These are phyloP conservation scores for Metschnikowia noctiluminum DNA, from an alignment of 805 yeast genomes.

Conservation along the genomic window DNA sequence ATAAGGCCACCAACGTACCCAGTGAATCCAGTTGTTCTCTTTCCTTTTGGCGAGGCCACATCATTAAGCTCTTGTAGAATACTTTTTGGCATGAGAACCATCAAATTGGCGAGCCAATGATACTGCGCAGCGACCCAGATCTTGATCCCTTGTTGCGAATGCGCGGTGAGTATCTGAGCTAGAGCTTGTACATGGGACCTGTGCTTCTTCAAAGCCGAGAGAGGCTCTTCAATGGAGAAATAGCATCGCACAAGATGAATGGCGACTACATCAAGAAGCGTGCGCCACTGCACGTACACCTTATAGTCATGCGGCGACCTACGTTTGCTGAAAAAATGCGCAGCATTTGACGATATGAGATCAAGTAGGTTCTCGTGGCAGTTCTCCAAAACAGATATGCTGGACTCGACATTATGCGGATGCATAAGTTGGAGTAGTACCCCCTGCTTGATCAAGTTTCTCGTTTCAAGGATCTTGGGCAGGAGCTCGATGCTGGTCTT, in stretches of 20 bases:
- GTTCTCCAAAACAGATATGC: slow-evolving; percentile 28
- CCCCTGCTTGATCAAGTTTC: slow-evolving; percentile 37
- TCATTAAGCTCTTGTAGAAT: slow-evolving; percentile 19
- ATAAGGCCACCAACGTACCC: slow-evolving; percentile 34
- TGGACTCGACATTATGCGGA: slow-evolving; percentile 32
- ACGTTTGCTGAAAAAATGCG: slow-evolving; percentile 3
- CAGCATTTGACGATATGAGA: slow-evolving; percentile 19
- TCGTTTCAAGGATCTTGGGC: slow-evolving; percentile 36
- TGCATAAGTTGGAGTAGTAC: slow-evolving; percentile 30
- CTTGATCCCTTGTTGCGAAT: slow-evolving; percentile 12
- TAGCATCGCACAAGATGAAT: slow-evolving; percentile 61
- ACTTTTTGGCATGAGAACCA: slow-evolving; percentile 47
- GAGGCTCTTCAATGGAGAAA: slow-evolving; percentile 55
- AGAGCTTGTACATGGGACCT: slow-evolving; percentile 59
- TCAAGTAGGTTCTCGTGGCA: slow-evolving; percentile 33
- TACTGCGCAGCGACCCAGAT: slow-evolving; percentile 64
- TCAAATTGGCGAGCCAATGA: slow-evolving; percentile 60
- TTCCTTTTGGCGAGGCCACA: slow-evolving; percentile 13
- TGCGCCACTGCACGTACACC: slow-evolving; percentile 36
- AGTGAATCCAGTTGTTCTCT: slow-evolving; percentile 9
- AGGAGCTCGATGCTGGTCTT: slow-evolving; percentile 30
- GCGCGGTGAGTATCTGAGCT: slow-evolving; percentile 28
- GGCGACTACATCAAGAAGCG: slow-evolving; percentile 56
- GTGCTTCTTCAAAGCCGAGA: slow-evolving; percentile 61
- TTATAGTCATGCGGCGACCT: slow-evolving; percentile 28